Base-by-base conservation (phyloP, 23 red algal species). In the Gracilaria caudata region DNA sequence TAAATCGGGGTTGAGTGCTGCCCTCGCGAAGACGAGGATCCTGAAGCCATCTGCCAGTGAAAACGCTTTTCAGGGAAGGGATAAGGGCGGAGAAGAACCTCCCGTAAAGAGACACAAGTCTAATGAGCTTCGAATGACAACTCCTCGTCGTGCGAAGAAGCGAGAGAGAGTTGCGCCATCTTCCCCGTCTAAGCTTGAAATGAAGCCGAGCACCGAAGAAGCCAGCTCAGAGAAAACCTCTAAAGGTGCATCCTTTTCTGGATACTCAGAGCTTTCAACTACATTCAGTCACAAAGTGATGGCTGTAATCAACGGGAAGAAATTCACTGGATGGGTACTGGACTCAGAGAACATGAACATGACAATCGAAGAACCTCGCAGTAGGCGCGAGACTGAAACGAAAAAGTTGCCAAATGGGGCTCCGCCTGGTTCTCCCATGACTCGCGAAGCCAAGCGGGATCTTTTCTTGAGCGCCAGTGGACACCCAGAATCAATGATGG, bases 321-420 rank as follows among this genome's bases (percentile, higher is more conserved):
- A 82, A 36, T 59, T 51, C 17, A 74, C 68, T 17, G 87, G 87
- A 2, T 91, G 87, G 87, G 87, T 91, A 49, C 12, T 75, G 33
- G 34, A 78, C 44, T 34, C 57, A 19, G 61, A 35, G 13, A 66
- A 66, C 29, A 35, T 14, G 30, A 66, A 66, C 11, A 37, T 17
- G 23, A 7, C 61, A 35, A 14, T 68, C 59, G 7, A 83, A 68
- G 40, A 47, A 65, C 12, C 60, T 37, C 53, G 35, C n/a, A n/a
- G n/a, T n/a, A n/a, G n/a, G n/a, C n/a, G n/a, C n/a, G n/a, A n/a
- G n/a, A n/a, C n/a, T n/a, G n/a, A n/a, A n/a, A n/a, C n/a, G n/a
- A n/a, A n/a, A n/a, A n/a, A n/a, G n/a, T n/a, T n/a, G n/a, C n/a
- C n/a, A n/a, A n/a, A n/a, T n/a, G n/a, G n/a, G n/a, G n/a, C n/a